phyloP scores from a whole-genome alignment of 1,284 basidiomycete species.

The Ceratobasidium sp. region DNA sequence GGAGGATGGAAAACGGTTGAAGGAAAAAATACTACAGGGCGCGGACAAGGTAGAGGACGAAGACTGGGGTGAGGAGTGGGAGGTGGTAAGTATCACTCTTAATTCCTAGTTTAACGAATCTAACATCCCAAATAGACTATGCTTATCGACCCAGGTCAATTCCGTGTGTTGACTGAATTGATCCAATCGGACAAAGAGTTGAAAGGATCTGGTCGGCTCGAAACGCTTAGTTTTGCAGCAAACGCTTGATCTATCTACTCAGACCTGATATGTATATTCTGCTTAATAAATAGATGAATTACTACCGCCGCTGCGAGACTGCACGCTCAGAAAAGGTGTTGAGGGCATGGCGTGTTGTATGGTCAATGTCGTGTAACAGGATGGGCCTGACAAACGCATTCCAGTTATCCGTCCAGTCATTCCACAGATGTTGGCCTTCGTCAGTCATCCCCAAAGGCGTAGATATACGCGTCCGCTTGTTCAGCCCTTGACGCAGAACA shows the following conservation, averaged over 20 bases:
- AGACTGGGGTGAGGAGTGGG: conserved; percentile 84
- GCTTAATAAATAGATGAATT: conserved; percentile 9
- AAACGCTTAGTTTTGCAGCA: conserved; percentile 78
- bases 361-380: conserved; percentile 16
- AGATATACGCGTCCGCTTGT: conserved; percentile 25
- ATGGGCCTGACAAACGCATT: conserved; percentile 32
- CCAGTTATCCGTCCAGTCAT: conserved; percentile 40
- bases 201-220: conserved; percentile 82
- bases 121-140: conserved; percentile 64
- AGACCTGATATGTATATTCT: background rate
- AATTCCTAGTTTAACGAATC: background rate
- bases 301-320: conserved; percentile 6
- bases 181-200: conserved; percentile 83
- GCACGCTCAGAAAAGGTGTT: conserved; percentile 16
- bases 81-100: conserved; percentile 66
- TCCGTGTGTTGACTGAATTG: conserved; percentile 87
- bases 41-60: conserved; percentile 88
- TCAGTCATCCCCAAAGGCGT: conserved; percentile 6
- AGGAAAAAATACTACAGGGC: conserved; percentile 72
- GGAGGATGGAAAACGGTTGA: conserved; percentile 74
- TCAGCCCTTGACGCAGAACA: conserved; percentile 54
- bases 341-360: conserved; percentile 9
- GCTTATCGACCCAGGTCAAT: conserved; percentile 91
- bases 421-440: conserved; percentile 12
- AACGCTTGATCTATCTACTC: conserved; percentile 55